Evolutionary conservation across 2,329 filamentous ascomycete species (phyloP).

Genomic region (Cladophialophora immunda): DNA sequence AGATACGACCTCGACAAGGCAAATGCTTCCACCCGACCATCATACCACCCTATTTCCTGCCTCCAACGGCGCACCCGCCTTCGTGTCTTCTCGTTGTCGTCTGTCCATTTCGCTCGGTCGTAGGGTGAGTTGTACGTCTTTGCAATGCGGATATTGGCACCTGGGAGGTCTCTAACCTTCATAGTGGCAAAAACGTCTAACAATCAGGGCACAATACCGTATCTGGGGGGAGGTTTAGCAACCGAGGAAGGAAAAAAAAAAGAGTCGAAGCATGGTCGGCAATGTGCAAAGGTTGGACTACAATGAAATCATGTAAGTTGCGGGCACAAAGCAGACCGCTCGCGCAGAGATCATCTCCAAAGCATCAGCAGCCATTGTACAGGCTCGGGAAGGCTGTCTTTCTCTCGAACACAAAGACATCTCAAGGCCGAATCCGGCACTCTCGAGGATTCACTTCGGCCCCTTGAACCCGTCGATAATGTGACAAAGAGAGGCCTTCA

Average conservation of each 20-base stretch:
- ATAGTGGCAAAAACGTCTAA: neutral
- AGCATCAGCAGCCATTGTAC: neutral
- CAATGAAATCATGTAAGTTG: neutral
- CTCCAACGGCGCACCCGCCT: conserved; percentile 21
- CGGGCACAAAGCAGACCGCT: neutral
- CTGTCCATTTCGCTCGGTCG: conserved; percentile 19
- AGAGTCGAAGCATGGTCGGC: neutral
- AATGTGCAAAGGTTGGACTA: neutral
- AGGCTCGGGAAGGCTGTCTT: neutral
- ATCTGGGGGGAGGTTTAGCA: neutral
- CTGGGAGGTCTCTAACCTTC: neutral
- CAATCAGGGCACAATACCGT: neutral
- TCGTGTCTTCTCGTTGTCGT: neutral
- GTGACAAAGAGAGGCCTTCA: neutral
- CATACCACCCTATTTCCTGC: conserved; percentile 18
- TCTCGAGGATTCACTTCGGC: neutral
- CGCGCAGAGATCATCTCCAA: neutral
- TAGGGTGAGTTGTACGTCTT: conserved; percentile 6
- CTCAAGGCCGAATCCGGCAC: neutral
- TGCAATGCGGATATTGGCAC: neutral
- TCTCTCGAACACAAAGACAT: neutral
- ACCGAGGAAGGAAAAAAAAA: neutral
- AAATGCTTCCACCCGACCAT: conserved; percentile 15
- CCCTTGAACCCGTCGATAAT: neutral
- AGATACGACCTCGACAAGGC: conserved; percentile 23